Base-by-base conservation (phyloP, 2,329 filamentous ascomycete genomes). In the Trichophyton benhamiae region DNA sequence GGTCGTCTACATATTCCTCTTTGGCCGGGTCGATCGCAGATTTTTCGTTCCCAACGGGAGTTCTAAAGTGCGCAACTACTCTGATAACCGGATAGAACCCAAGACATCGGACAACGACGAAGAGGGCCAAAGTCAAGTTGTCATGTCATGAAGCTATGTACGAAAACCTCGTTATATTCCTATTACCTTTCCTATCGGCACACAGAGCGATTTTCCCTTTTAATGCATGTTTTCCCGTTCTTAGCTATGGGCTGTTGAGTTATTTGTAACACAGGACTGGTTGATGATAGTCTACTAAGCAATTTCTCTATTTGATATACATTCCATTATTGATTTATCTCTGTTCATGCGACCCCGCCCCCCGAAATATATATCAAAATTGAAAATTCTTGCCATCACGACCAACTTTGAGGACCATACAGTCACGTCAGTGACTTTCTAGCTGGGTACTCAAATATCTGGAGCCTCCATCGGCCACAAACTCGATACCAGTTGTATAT, bases 21-120 rank as follows among this genome's bases (percentile, higher is more conserved):
- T 87, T 15, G 73, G 80, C 20, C 81, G 90, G 36, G 84, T 94
- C 64, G 91, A 95, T 71, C 79, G 80, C 64, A 82, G 88, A 48
- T 95, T 92, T 76, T 80, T 87, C 69, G 76, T 94, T 25, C 88
- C 88, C 0, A 77, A 94, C 70, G 86, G 87, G 52, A 84, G 84
- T 69, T 67, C 65, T 17, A 65, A 64, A 52, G 62, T 60, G 36
- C 57, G 61, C 15, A 64, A 38, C 41, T 66, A 66, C 20, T 17
- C 52, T 7, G 25, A 27, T 3, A 36, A 22, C 52, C 25, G 52
- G 17, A 55, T 7, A 36, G 27, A 55, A 15, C 11, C 25, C 4
- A n/a, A n/a, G 27, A 20, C 15, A 55, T 17, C 27, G 13, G 5
- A 13, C 13, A n/a, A 55, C 15, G 52, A 36, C 13, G 30, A 55